These are phyloP conservation scores for Ogataea methanolica DNA, from an alignment of 805 yeast genomes.

Conservation along the genomic window DNA sequence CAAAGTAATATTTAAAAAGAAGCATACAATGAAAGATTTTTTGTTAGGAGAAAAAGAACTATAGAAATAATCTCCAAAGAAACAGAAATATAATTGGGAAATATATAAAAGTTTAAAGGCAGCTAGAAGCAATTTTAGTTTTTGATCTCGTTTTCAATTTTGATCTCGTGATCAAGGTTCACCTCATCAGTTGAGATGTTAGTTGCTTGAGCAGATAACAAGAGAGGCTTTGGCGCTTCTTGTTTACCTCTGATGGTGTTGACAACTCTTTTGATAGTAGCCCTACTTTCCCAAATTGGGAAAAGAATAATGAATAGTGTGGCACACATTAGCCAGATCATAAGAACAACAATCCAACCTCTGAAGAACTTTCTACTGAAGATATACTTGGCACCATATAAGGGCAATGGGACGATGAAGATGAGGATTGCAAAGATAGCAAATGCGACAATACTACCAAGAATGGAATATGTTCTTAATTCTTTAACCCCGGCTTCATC, in stretches of 20 bases:
- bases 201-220: constrained; percentile 15
- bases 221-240: constrained; percentile 8
- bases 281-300: constrained; percentile 33
- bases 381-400: constrained; percentile 30
- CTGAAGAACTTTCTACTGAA: constrained; percentile 29
- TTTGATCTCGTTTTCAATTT: too few species aligned
- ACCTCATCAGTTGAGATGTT: constrained; percentile 7
- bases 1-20: too few species aligned
- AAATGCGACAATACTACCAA: constrained; percentile 21
- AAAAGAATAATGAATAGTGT: constrained; percentile 28
- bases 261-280: constrained; percentile 11
- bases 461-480: constrained; percentile 22
- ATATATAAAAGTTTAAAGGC: too few species aligned
- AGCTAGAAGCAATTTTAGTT: too few species aligned
- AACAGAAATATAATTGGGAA: too few species aligned
- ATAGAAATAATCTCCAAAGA: too few species aligned
- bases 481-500: constrained; percentile 13
- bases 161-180: constrained; percentile 1
- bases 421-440: constrained; percentile 23
- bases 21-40: too few species aligned
- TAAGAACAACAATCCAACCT: constrained; percentile 31
- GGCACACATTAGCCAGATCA: constrained; percentile 31
- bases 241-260: constrained; percentile 16
- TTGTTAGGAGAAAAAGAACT: too few species aligned
- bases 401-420: constrained; percentile 29